Base-by-base conservation (phyloP, 306 rosid genomes). In the Castanea mollissima region DNA sequence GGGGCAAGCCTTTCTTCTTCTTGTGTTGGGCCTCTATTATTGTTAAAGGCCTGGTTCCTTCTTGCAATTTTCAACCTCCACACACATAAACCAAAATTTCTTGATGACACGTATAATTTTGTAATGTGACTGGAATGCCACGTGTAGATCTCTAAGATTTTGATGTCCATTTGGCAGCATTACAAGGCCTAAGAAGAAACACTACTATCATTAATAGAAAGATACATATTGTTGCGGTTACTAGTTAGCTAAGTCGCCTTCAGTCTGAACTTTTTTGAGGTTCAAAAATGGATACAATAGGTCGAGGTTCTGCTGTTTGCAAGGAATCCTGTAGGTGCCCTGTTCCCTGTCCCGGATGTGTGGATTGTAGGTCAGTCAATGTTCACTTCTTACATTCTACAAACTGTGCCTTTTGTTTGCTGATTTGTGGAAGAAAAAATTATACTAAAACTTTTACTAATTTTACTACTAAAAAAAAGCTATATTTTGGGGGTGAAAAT, bases 261-360 rank as follows among this genome's bases (percentile, higher is more conserved):
- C 51, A 67, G 29, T 41, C 46, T 41, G 46, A 41, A 41, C 46
- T 41, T 41, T 41, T 10, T 35, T 35, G 25, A 34, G 3, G 2
- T 19, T 23, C 4, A 19, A 35, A 4, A 67, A 67, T 67, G 72
- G 72, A 67, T 19, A 67, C 72, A 8, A 35, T 2, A 23, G 72
- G 72, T 34, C 72, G 72, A 67, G 72, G 52, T 34, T 67, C 72
- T 34, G 52, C 72, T 11, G 74, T 58, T 0, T 86, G 88, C 77
- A 77, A 76, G 59, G 77, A 86, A 35, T 64, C 13, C 7, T 88
- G 91, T 31, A 89, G 85, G 56, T 86, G 91, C 77, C 6, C 85
- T 4, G 46, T 74, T 32, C 86, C 88, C 1, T 88, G 91, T 27
- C 16, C 85, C 1, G 91, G 89, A 34, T 86, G 52, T 71, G 58